Conservation (phyloP, 768 basidiomycete species). For the Lactifluus rugatus region DNA sequence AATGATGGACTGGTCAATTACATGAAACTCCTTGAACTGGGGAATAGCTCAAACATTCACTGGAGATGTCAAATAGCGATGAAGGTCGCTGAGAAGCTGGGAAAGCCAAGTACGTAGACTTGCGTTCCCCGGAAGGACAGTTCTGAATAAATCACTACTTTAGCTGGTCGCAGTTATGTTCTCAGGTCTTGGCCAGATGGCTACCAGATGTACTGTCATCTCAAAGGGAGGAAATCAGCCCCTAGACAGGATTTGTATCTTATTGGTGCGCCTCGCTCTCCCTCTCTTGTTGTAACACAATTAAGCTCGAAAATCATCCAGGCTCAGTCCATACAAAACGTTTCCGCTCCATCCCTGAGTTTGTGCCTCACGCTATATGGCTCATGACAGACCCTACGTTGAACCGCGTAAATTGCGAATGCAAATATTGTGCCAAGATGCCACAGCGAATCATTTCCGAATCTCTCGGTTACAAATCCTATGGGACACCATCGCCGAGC, state of each 20-base stretch:
- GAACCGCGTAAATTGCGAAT: conserved; percentile 45
- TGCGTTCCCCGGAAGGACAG: not conserved
- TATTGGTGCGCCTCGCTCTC: conserved; percentile 38
- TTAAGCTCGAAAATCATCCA: conserved; percentile 8
- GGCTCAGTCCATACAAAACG: conserved; percentile 36
- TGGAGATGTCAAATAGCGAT: conserved; percentile 41
- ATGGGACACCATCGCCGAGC: not conserved
- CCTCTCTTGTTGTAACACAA: not conserved
- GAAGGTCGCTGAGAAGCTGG: conserved; percentile 35
- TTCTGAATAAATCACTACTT: not conserved
- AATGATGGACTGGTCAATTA: conserved; percentile 60
- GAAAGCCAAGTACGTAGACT: conserved; percentile 39
- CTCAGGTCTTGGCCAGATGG: conserved; percentile 54
- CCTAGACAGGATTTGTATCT: conserved; percentile 75
- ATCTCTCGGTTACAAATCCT: conserved; percentile 39
- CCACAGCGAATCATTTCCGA: conserved; percentile 62
- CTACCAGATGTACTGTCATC: conserved; percentile 67
- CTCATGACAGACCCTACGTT: conserved; percentile 46
- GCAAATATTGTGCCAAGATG: conserved; percentile 69
- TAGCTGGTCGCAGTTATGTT: conserved; percentile 48
- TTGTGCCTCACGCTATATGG: conserved; percentile 79
- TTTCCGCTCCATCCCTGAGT: conserved; percentile 80
- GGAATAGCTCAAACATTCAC: conserved; percentile 42
- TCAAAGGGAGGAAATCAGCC: conserved; percentile 45
- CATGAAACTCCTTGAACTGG: conserved; percentile 45